A percentile compares a stretch with the other conserved stretches of the same genome.
These are phyloP conservation scores for Lentinus polychrous DNA, from an alignment of 1,284 basidiomycete species.

Conservation along the genomic window DNA sequence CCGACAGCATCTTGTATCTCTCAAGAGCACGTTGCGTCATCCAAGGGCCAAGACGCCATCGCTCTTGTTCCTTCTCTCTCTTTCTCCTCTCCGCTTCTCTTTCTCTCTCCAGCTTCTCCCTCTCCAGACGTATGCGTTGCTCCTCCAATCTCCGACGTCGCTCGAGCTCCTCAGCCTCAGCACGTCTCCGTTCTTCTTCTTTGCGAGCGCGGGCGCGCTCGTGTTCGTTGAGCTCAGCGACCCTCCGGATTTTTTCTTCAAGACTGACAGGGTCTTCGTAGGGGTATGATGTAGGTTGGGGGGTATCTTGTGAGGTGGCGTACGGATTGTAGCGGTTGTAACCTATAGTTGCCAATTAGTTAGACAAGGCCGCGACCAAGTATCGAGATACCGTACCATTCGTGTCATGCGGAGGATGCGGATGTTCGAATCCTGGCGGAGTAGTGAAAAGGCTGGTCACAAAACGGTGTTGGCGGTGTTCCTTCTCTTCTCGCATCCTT, in stretches of 20 bases:
- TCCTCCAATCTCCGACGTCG: background rate
- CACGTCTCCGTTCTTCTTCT: slow-evolving; percentile 2
- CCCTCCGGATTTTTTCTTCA: slow-evolving; percentile 14
- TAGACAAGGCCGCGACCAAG: background rate
- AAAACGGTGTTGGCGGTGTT: background rate
- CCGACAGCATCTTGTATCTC: slow-evolving; percentile 49
- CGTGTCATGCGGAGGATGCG: background rate
- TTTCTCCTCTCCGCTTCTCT: background rate
- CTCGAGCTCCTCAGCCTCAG: slow-evolving; percentile 16
- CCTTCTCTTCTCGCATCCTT: background rate
- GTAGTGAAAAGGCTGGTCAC: background rate
- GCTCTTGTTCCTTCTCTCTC: slow-evolving; percentile 26
- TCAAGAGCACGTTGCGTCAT: slow-evolving; percentile 55
- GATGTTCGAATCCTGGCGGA: background rate
- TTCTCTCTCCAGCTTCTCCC: background rate
- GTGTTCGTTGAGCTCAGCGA: slow-evolving; percentile 12
- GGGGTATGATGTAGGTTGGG: background rate
- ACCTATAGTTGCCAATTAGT: background rate
- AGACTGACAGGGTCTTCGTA: slow-evolving; percentile 12
- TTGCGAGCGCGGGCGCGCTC: slow-evolving; percentile 33
- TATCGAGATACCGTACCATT: background rate
- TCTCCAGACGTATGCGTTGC: background rate
- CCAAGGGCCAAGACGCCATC: slow-evolving; percentile 55
- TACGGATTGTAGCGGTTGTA: background rate
- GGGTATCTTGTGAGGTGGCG: background rate